Base-by-base conservation (phyloP, 352 stramenopile genomes). In the Globisporangium splendens region DNA sequence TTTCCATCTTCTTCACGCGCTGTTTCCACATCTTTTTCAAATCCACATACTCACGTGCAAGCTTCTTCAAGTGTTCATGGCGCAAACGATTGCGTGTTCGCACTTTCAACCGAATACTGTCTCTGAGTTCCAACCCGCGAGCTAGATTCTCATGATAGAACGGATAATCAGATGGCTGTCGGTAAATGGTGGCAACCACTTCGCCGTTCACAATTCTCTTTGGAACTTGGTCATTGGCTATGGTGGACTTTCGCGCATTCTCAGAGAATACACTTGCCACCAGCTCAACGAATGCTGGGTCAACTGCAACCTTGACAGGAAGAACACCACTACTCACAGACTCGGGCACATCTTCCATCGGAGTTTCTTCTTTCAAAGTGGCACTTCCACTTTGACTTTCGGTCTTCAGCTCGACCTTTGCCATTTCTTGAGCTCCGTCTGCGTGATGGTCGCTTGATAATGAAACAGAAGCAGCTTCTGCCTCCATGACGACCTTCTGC, bases 1-100 rank as follows among this genome's bases (percentile, higher is more conserved):
- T 95, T 58, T 95, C 86, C 50, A 95, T 75, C 55, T 79, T 89
- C 60, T 94, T 95, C 31, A 95, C 83, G 21, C 83, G 80, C n/a
- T 77, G 43, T 54, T 91, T 91, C 86, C 86, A 95, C 17, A 70
- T 58, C 54, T 88, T 90, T 46, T 94, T 91, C 43, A 93, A 55
- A 14, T 93, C 79, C 7, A 93, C 61, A 43, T 92, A 95, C 22
- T 95, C 86, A 17, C 79, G 70, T 7, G 86, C 84, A 6, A 94
- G 69, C 33, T 72, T 79, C 24, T 87, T 87, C 52, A 92, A 61
- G 35, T 85, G 72, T 21, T 89, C 77, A 56, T 91, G 63, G n/a
- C 83, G 80, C 49, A 66, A 38, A 41, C 75, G 73, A 63, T 95
- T 93, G 17, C 83, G 72, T 47, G 55, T 72, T 11, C 79, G 73